Conservation (phyloP, 768 basidiomycete genomes). For the Myochromella boudieri region DNA sequence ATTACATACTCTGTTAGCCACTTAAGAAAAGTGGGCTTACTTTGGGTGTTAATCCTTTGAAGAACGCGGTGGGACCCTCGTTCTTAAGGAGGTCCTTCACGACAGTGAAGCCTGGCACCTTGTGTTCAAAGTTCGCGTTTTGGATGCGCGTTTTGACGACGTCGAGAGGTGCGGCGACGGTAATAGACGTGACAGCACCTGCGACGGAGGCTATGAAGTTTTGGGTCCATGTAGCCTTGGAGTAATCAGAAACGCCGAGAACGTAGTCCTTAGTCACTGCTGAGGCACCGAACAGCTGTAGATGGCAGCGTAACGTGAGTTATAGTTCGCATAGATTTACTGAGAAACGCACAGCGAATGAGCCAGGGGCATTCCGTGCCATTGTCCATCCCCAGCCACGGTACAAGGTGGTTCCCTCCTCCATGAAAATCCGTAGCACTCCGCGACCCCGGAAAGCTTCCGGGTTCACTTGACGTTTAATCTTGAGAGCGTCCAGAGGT, state of each 20-base stretch:
- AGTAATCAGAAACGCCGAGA: slow-evolving; percentile 87
- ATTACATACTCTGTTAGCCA: too few species aligned
- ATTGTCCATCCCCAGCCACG: slow-evolving; percentile 99
- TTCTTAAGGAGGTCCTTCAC: slow-evolving; percentile 83
- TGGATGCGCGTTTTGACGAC: slow-evolving; percentile 97
- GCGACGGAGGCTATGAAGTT: slow-evolving; percentile 96
- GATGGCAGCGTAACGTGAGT: not conserved
- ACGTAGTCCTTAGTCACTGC: slow-evolving; percentile 93
- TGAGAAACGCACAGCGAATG: slow-evolving; percentile 74
- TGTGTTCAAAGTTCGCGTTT: slow-evolving; percentile 94
- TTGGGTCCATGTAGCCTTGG: slow-evolving; percentile 93
- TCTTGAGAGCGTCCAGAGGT: slow-evolving; percentile 95
- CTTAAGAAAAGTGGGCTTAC: slow-evolving; percentile 35
- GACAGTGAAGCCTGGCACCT: slow-evolving; percentile 77
- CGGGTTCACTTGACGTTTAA: slow-evolving; percentile 97
- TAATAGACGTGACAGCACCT: slow-evolving; percentile 94
- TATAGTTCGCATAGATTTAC: not conserved
- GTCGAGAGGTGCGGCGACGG: slow-evolving; percentile 94
- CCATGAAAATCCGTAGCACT: slow-evolving; percentile 82
- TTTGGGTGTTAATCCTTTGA: slow-evolving; percentile 98
- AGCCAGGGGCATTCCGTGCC: slow-evolving; percentile 95
- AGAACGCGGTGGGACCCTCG: slow-evolving; percentile 83
- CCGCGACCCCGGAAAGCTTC: slow-evolving; percentile 97
- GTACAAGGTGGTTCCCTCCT: slow-evolving; percentile 91
- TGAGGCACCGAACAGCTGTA: slow-evolving; percentile 95